Evolutionary conservation across 108 stramenopile genomes (phyloP).

Genomic region (Fragilaria radians): DNA sequence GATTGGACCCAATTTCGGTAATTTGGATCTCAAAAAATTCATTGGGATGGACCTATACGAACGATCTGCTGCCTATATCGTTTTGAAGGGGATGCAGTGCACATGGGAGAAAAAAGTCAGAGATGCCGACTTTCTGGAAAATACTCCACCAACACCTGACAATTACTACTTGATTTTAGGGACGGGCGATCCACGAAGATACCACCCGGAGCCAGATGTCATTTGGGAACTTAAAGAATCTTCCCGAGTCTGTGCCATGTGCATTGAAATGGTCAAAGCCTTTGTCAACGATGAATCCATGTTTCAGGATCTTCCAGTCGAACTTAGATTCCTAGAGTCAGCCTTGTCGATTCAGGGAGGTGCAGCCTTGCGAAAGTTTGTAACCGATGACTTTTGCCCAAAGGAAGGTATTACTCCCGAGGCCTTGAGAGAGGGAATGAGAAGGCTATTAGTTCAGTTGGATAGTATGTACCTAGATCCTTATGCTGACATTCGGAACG

Average conservation of each 20-base stretch:
- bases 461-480: conserved; percentile 83
- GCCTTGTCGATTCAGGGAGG: conserved; percentile 66
- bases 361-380: conserved; percentile 66
- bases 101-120: conserved; percentile 84
- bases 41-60: conserved; percentile 60
- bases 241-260: conserved; percentile 61
- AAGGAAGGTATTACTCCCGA: conserved; percentile 54
- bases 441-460: conserved; percentile 59
- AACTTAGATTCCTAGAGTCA: conserved; percentile 65
- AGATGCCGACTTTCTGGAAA: conserved; percentile 62
- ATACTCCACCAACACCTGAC: conserved; percentile 32
- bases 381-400: conserved; percentile 78
- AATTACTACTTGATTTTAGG: conserved; percentile 38
- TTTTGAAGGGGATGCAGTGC: conserved; percentile 81
- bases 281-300: conserved; percentile 54
- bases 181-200: conserved; percentile 72
- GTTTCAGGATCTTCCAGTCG: conserved; percentile 60
- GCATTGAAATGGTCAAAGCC: conserved; percentile 63
- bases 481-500: conserved; percentile 68
- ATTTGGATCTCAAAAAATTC: conserved; percentile 57
- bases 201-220: conserved; percentile 66
- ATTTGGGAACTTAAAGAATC: conserved; percentile 68
- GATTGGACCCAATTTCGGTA: conserved; percentile 80
- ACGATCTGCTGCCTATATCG: conserved; percentile 69
- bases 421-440: conserved; percentile 66